Percentiles rank a stretch among this genome's conserved stretches.
These are phyloP conservation scores for Chlorella sp. DNA, from an alignment of 139 green algal species.

Conservation along the genomic window DNA sequence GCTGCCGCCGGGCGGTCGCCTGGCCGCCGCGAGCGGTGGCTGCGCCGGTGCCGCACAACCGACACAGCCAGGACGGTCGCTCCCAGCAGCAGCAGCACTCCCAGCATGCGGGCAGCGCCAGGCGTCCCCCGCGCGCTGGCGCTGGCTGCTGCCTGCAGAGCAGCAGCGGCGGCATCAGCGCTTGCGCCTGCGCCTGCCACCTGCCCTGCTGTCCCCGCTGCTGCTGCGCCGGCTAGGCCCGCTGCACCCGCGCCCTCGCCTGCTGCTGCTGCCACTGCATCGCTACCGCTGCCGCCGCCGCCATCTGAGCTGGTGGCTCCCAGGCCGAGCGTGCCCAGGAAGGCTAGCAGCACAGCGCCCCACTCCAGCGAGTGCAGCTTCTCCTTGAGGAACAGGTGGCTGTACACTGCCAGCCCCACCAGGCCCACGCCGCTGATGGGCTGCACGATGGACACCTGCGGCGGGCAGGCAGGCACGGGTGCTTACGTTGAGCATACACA, in stretches of 20 bases:
- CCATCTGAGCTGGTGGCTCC: slow-evolving; percentile 48
- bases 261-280: neutral
- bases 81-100: slow-evolving; percentile 32
- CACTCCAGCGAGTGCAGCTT: slow-evolving; percentile 66
- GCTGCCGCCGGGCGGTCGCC: slow-evolving; percentile 33
- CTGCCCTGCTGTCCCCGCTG: neutral
- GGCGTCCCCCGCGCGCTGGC: neutral
- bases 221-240: slow-evolving; percentile 1
- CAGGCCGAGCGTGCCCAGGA: slow-evolving; percentile 66
- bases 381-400: slow-evolving; percentile 86
- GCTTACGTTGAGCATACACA: neutral
- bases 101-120: slow-evolving; percentile 42
- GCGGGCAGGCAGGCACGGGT: neutral
- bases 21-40: neutral
- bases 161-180: neutral
- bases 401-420: slow-evolving; percentile 84
- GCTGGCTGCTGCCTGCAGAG: neutral
- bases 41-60: slow-evolving; percentile 22
- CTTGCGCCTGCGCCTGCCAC: neutral
- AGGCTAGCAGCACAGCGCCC: slow-evolving; percentile 61
- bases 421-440: slow-evolving; percentile 85
- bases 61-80: slow-evolving; percentile 14
- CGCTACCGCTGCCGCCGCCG: neutral
- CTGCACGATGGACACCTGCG: slow-evolving; percentile 88
- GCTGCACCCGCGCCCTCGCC: neutral